phyloP scores from a whole-genome alignment of 2,329 filamentous ascomycete species.

The Kalaharituber pfeilii region DNA sequence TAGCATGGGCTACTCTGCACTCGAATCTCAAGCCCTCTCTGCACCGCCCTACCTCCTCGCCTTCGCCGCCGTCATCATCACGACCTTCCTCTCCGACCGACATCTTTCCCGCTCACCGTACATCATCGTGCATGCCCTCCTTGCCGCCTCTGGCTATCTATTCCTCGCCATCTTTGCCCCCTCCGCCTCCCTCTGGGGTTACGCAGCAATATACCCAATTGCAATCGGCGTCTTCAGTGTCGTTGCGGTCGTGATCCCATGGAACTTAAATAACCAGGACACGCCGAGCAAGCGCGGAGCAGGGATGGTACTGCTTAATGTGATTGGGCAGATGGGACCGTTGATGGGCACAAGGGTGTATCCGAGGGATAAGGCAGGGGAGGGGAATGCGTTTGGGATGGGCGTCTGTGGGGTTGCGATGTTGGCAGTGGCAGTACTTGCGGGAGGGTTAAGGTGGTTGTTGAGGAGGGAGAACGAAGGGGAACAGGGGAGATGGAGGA shows the following conservation, averaged over 20 bases:
- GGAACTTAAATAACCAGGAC: constrained; percentile 53
- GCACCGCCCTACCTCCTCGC: constrained; percentile 54
- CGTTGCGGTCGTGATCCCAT: constrained; percentile 53
- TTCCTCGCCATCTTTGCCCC: constrained; percentile 40
- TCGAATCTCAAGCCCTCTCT: constrained; percentile 53
- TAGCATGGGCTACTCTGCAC: constrained; percentile 48
- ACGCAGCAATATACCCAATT: constrained; percentile 36
- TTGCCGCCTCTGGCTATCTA: constrained; percentile 46
- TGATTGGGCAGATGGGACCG: constrained; percentile 48
- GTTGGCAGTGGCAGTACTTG: constrained; percentile 41
- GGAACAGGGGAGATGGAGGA: constrained; percentile 27
- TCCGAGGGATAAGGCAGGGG: constrained; percentile 37
- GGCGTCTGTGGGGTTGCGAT: constrained; percentile 44
- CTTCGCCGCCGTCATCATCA: constrained; percentile 43
- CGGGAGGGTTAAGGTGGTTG: constrained; percentile 37
- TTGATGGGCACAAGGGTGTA: constrained; percentile 48
- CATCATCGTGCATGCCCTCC: constrained; percentile 38
- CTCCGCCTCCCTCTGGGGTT: constrained; percentile 26
- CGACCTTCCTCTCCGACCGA: constrained; percentile 48
- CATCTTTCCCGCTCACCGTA: constrained; percentile 45
- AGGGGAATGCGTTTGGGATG: constrained; percentile 45
- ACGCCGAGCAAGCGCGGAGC: constrained; percentile 49
- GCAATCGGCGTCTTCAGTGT: constrained; percentile 47
- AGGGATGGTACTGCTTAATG: constrained; percentile 47
- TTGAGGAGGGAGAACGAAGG: constrained; percentile 36